These are phyloP conservation scores for Candida golubevii DNA, from an alignment of 805 yeast genomes.

Conservation along the genomic window DNA sequence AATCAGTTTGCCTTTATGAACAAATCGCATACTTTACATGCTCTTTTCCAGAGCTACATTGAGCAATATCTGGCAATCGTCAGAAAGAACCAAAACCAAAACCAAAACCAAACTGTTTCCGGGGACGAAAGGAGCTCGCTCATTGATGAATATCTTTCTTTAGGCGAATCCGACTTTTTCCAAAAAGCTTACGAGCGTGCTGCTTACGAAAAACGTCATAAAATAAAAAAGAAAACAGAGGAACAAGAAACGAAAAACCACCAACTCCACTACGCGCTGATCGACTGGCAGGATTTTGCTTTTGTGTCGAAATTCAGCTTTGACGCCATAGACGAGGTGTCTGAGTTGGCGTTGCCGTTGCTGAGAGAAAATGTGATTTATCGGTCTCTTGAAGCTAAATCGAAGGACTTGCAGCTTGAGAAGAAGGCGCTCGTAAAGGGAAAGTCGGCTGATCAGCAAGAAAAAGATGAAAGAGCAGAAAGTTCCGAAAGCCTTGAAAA, in stretches of 20 bases:
- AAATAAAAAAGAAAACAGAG: slow-evolving; percentile 30
- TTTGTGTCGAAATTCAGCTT: slow-evolving; percentile 68
- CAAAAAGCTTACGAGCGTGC: slow-evolving; percentile 54
- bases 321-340: slow-evolving; percentile 53
- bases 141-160: slow-evolving; percentile 14
- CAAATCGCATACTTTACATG: slow-evolving; percentile 55
- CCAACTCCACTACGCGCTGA: slow-evolving; percentile 57
- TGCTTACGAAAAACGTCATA: slow-evolving; percentile 40
- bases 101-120: slow-evolving; percentile 3
- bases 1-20: slow-evolving; percentile 68
- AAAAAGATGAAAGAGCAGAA: neutral
- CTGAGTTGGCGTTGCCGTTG: slow-evolving; percentile 54
- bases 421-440: slow-evolving; percentile 9
- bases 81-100: slow-evolving; percentile 10
- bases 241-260: slow-evolving; percentile 26
- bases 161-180: slow-evolving; percentile 32
- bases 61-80: slow-evolving; percentile 47
- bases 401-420: slow-evolving; percentile 22
- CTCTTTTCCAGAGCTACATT: slow-evolving; percentile 45
- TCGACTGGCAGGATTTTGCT: slow-evolving; percentile 85
- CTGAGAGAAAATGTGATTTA: slow-evolving; percentile 55
- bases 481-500: neutral
- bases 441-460: neutral
- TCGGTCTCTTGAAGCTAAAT: slow-evolving; percentile 55
- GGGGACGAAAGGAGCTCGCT: neutral